A percentile compares a stretch with the other conserved stretches of the same genome.
Evolutionary conservation across 352 stramenopile genomes (phyloP).

Genomic region (Pelagophyceae sp.): DNA sequence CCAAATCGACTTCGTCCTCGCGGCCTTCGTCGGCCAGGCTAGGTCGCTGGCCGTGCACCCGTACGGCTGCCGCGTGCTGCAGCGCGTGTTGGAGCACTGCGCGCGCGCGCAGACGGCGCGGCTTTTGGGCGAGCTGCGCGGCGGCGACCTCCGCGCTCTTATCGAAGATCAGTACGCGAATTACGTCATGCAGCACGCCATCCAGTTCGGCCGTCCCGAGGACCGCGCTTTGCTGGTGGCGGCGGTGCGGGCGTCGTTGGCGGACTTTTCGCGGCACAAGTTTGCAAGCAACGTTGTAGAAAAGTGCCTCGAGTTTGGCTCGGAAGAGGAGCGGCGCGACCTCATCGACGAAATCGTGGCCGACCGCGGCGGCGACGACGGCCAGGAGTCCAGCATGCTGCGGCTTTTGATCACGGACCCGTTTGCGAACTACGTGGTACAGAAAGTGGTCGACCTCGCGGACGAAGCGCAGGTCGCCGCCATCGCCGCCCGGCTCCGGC

Average conservation of each 20-base stretch:
- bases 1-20: constrained; percentile 93
- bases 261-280: constrained; percentile 83
- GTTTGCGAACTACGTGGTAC: constrained; percentile 91
- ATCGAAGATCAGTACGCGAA: constrained; percentile 95
- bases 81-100: constrained; percentile 88
- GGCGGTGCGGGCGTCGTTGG: constrained; percentile 63
- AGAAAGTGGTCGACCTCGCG: constrained; percentile 84
- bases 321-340: constrained; percentile 57
- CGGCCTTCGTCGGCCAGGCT: constrained; percentile 81
- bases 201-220: constrained; percentile 76
- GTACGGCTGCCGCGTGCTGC: constrained; percentile 95
- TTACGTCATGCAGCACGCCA: constrained; percentile 97
- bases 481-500: constrained; percentile 75
- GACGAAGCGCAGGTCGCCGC: constrained; percentile 64
- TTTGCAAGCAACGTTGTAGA: constrained; percentile 92
- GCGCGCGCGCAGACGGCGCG: constrained; percentile 71
- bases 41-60: constrained; percentile 81
- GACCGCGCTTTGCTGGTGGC: constrained; percentile 67
- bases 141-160: constrained; percentile 37
- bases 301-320: constrained; percentile 76
- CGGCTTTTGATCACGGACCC: constrained; percentile 88
- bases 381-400: constrained; percentile 22
- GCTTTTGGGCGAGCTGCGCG: constrained; percentile 81
- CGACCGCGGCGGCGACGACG: not conserved
- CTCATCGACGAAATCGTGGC: constrained; percentile 28